Evolutionary conservation across 768 basidiomycete genomes (phyloP).

Genomic region (Lactarius sp.): DNA sequence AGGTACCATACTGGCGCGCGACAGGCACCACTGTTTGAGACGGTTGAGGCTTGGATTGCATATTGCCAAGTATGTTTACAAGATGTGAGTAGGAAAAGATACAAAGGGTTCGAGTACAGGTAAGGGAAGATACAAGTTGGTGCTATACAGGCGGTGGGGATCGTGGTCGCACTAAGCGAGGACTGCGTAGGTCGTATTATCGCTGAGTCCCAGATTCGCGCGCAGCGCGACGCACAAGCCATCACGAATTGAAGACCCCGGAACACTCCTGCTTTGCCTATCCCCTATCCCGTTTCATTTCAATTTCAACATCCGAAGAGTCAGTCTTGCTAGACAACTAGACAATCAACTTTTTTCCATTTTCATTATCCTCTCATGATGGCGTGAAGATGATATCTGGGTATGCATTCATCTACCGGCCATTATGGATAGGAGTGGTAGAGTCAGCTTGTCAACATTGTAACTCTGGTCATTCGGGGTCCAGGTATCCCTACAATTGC

Average conservation of each 20-base stretch:
- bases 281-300: not conserved
- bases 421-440: too few species aligned
- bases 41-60: slow-evolving; percentile 4
- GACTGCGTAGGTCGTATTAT: not conserved
- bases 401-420: too few species aligned
- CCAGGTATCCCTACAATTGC: not conserved
- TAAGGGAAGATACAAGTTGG: not conserved
- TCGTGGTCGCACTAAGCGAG: not conserved
- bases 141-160: not conserved
- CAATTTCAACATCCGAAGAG: not conserved
- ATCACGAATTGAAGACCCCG: not conserved
- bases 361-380: not conserved
- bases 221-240: not conserved
- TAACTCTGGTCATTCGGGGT: not conserved
- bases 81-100: not conserved
- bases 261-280: not conserved
- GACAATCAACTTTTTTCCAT: not conserved
- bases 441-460: too few species aligned
- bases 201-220: not conserved
- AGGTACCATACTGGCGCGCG: slow-evolving; percentile 13
- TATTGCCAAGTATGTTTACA: not conserved
- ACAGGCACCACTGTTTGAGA: not conserved
- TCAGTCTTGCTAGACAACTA: not conserved
- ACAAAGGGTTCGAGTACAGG: slow-evolving; percentile 5
- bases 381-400: too few species aligned